Evolutionary conservation across 2,329 filamentous ascomycete species (phyloP), one percentile per base, ranked within the genome.

Genomic region (Microdochium bolleyi): DNA sequence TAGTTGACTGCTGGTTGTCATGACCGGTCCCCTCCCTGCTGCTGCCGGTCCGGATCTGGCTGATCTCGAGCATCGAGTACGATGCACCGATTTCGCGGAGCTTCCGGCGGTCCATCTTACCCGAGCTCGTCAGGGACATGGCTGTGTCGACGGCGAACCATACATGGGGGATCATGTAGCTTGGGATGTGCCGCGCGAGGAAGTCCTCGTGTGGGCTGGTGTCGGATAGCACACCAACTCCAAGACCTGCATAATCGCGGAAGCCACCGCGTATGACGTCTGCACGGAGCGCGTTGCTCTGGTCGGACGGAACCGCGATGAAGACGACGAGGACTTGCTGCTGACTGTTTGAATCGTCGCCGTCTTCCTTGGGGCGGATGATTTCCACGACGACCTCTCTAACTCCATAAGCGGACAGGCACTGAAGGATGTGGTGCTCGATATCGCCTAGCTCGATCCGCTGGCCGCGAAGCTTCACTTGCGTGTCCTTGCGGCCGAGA

Each of bases 141-240:
- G 34, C 16, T 24, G 34, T 37, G 1, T 50, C 49, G 22, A 55
- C 22, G 25, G 53, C 32, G 22, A 56, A 50, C 16, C 25, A 55
- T 16, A 56, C 25, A 24, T 25, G 49, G n/a, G 55, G 55, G 14
- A 56, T 44, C 30, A 52, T 56, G 49, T 54, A 56, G 1, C 27
- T 27, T 16, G 53, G 53, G n/a, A 56, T 19, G 19, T 16, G 25
- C 14, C 14, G n/a, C 3, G 34, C 10, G 3, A 53, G 38, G 3
- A 24, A 22, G 3, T 16, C n/a, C 24, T 38, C 34, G n/a, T 38
- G 16, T 5, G 34, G 5, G n/a, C 9, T 19, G 27, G 30, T 50
- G 9, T 50, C 19, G 49, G 24, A 22, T 5, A 30, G 24, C 19
- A 30, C 30, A 21, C 19, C 27, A 14, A 24, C 19, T 3, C 5